These are phyloP conservation scores for Ophiosphaerella herpotricha DNA, from an alignment of 2,329 filamentous ascomycete species.

Conservation along the genomic window DNA sequence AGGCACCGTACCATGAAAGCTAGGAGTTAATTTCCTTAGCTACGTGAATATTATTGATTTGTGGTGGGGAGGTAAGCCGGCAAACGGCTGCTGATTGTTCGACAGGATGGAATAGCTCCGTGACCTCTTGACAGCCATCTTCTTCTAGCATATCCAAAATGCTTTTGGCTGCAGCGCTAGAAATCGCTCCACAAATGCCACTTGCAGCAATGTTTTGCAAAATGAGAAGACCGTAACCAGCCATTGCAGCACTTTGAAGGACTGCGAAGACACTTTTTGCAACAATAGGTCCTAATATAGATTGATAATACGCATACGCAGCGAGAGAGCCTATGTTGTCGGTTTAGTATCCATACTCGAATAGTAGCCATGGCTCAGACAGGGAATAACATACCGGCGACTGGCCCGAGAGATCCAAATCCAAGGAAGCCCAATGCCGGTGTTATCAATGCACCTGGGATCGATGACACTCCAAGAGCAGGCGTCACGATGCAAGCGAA, in stretches of 20 bases:
- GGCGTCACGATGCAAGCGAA: constrained; percentile 6
- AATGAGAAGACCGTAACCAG: constrained; percentile 11
- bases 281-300: constrained; percentile 17
- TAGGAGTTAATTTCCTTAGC: no score
- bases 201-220: constrained; percentile 18
- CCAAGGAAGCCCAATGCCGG: constrained; percentile 1
- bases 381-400: constrained; percentile 11
- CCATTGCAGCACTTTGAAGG: constrained; percentile 25
- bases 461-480: constrained; percentile 7
- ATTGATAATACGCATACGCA: constrained; percentile 13
- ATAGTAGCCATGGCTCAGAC: background rate
- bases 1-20: no score
- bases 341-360: background rate
- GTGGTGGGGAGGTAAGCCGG: no score
- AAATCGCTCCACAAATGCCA: background rate
- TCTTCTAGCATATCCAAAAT: background rate
- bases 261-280: constrained; percentile 19
- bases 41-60: no score
- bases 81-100: no score
- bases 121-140: no score
- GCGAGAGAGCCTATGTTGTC: constrained; percentile 16
- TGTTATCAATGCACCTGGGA: constrained; percentile 1
- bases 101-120: no score
- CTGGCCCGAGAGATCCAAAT: constrained; percentile 16
- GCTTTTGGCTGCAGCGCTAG: background rate